Base-by-base conservation (phyloP, 176 grass and related monocot genomes). In the Pharus latifolius region DNA sequence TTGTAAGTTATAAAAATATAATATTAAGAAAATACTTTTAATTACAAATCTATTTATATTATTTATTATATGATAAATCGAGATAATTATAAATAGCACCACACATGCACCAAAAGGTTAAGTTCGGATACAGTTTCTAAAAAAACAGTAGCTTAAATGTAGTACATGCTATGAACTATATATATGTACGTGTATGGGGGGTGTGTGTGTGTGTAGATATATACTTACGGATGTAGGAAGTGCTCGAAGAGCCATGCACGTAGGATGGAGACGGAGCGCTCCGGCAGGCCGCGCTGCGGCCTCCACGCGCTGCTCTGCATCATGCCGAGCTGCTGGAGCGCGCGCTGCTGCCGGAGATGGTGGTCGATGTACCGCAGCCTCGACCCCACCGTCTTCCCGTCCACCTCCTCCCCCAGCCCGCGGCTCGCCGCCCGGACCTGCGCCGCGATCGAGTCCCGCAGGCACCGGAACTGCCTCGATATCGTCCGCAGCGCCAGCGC, bases 201-300 rank as follows among this genome's bases (percentile, higher is more conserved):
- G n/a, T n/a, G n/a, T n/a, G n/a, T n/a, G n/a, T n/a, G n/a, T n/a
- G n/a, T n/a, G n/a, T n/a, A n/a, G n/a, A 13, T 0, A 50, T 3
- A 29, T 6, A 58, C 89, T 80, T 81, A 99, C 96, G 96, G 96
- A 59, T 99, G 90, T 15, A 99, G 96, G 76, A 99, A 99, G 69
- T 99, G 96, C 28, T 99, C 96, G 87, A 99, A 99, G 88, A 99
- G 96, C 96, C 96, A 99, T 0, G 96, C 87, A 0, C 96, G 82
- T 41, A 99, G 96, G 70, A 99, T 87, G 40, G 96, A 99, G 65
- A 99, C 96, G 63, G 90, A 95, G 45, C 96, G 84, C 60, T 99
- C 96, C 17, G 90, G 96, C 22, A 99, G 79, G 0, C 90, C 96
- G 5, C 96, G 77, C 84, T 99, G 96, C 0, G 96, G 96, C 6